phyloP scores from a whole-genome alignment of 2,329 filamentous ascomycete genomes.

The Colletotrichum lupini region DNA sequence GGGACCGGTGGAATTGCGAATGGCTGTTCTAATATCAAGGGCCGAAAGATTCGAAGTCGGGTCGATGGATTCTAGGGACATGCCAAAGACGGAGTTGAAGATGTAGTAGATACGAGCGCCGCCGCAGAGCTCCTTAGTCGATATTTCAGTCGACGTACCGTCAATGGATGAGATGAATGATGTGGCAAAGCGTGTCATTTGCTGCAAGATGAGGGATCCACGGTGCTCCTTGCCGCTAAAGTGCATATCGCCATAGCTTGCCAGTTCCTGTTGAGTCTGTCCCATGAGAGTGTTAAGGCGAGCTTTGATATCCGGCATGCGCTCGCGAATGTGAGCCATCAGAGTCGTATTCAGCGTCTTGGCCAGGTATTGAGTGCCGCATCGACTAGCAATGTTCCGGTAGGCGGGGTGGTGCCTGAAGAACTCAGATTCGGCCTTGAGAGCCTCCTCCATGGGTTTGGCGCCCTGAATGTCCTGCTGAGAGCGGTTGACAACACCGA shows the following conservation, averaged over 20 bases:
- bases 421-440: slow-evolving; percentile 91
- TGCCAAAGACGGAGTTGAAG: slow-evolving; percentile 98
- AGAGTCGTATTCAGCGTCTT: slow-evolving; percentile 95
- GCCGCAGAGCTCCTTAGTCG: slow-evolving; percentile 96
- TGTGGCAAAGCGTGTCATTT: slow-evolving; percentile 98
- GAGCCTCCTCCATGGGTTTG: slow-evolving; percentile 92
- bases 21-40: slow-evolving; percentile 94
- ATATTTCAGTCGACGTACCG: slow-evolving; percentile 98
- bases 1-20: slow-evolving; percentile 96
- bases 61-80: slow-evolving; percentile 94
- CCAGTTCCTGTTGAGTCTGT: slow-evolving; percentile 98
- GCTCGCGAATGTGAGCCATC: slow-evolving; percentile 95
- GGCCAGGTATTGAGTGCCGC: slow-evolving; percentile 92
- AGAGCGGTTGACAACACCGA: slow-evolving; percentile 96
- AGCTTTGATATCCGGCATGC: slow-evolving; percentile 97
- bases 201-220: slow-evolving; percentile 91
- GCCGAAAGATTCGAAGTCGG: slow-evolving; percentile 95
- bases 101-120: slow-evolving; percentile 98
- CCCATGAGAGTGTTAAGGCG: slow-evolving; percentile 98
- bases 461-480: slow-evolving; percentile 98
- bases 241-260: slow-evolving; percentile 97
- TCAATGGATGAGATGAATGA: slow-evolving; percentile 99
- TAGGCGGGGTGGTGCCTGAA: slow-evolving; percentile 98
- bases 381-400: slow-evolving; percentile 92
- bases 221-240: slow-evolving; percentile 98